phyloP scores from a whole-genome alignment of 371 early-diverging fungal genomes.

The Syncephalis fuscata region DNA sequence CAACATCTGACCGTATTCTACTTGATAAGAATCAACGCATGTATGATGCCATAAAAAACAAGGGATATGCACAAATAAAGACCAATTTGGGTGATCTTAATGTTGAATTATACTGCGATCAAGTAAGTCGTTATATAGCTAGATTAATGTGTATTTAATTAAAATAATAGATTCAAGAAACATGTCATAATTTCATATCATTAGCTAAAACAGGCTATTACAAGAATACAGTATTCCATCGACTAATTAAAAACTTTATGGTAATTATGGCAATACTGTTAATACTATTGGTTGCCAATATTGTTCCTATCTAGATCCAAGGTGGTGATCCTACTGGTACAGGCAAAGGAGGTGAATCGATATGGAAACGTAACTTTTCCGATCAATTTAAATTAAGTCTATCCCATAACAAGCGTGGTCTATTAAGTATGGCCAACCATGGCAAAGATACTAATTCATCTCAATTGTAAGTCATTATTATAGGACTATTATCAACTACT shows the following conservation, averaged over 20 bases:
- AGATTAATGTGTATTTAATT: not conserved
- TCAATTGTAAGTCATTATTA: slow-evolving; percentile 56
- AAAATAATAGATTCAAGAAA: slow-evolving; percentile 41
- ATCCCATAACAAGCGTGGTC: slow-evolving; percentile 58
- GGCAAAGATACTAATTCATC: slow-evolving; percentile 76
- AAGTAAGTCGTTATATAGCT: slow-evolving; percentile 12
- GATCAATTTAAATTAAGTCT: slow-evolving; percentile 64
- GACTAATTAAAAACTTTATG: slow-evolving; percentile 84
- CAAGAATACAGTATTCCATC: slow-evolving; percentile 63
- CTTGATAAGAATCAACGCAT: slow-evolving; percentile 72
- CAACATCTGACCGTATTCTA: slow-evolving; percentile 44
- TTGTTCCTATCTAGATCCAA: slow-evolving; percentile 38
- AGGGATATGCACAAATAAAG: slow-evolving; percentile 53
- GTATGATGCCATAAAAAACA: slow-evolving; percentile 57
- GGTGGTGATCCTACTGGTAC: slow-evolving; percentile 91
- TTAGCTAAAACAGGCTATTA: slow-evolving; percentile 75
- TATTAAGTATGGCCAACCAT: slow-evolving; percentile 76
- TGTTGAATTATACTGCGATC: slow-evolving; percentile 69
- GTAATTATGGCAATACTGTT: slow-evolving; percentile 16
- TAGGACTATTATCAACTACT: not conserved
- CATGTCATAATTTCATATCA: slow-evolving; percentile 85
- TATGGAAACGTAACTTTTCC: slow-evolving; percentile 60
- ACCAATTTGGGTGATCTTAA: slow-evolving; percentile 81
- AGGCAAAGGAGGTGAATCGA: slow-evolving; percentile 73
- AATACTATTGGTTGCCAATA: slow-evolving; percentile 3